These are phyloP conservation scores for Leptomonas seymouri DNA, from an alignment of 208 protist species.

Conservation along the genomic window DNA sequence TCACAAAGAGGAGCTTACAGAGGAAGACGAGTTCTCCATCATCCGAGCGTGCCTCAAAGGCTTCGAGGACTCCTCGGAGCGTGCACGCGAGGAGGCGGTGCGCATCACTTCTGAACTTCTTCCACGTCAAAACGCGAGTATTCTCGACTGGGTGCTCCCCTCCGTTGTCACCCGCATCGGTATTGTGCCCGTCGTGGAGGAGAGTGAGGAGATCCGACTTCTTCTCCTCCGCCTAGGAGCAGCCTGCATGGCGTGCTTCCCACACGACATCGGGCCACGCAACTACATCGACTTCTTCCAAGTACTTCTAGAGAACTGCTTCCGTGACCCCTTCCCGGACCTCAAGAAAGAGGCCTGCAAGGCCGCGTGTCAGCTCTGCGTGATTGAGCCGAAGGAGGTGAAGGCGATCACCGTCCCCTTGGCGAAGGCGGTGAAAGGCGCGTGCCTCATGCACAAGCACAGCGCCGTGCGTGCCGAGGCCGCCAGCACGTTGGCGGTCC, in stretches of 20 bases:
- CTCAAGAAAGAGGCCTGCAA: conserved; percentile 87
- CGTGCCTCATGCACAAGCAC: conserved; percentile 88
- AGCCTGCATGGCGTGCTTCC: conserved; percentile 81
- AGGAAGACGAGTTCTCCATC: conserved; percentile 57
- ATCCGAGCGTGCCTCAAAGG: conserved; percentile 64
- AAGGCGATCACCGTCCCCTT: conserved; percentile 67
- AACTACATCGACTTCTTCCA: conserved; percentile 92
- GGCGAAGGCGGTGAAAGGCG: conserved; percentile 65
- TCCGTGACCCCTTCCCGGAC: conserved; percentile 77
- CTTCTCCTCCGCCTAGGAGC: conserved; percentile 62
- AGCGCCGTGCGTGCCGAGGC: conserved; percentile 72
- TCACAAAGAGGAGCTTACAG: conserved; percentile 8
- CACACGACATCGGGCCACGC: conserved; percentile 84
- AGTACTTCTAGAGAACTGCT: conserved; percentile 85
- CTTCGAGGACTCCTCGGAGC: conserved; percentile 81
- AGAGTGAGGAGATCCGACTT: conserved; percentile 85
- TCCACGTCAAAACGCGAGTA: conserved; percentile 42
- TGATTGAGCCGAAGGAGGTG: conserved; percentile 76
- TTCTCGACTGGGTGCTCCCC: conserved; percentile 91
- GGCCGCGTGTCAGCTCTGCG: conserved; percentile 64
- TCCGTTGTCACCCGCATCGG: conserved; percentile 85
- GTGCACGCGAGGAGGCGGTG: conserved; percentile 79
- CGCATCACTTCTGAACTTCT: conserved; percentile 49
- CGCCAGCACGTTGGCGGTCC: conserved; percentile 51
- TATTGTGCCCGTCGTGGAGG: conserved; percentile 65